These are phyloP conservation scores for Pleurotus sapidus DNA, from an alignment of 768 basidiomycete species.

Conservation along the genomic window DNA sequence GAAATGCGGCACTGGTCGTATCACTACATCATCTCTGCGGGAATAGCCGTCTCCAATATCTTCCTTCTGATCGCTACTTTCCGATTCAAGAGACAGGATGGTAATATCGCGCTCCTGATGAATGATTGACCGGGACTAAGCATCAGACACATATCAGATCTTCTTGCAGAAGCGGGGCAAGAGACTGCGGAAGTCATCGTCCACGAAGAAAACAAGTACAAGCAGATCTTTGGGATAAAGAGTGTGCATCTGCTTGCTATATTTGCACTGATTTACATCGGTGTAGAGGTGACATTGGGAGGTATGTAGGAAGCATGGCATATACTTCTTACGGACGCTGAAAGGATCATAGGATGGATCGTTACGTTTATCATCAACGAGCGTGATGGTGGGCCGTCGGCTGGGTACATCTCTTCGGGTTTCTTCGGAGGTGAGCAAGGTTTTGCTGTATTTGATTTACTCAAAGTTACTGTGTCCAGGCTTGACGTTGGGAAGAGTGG, in stretches of 20 bases:
- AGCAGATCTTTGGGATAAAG: slow-evolving; percentile 40
- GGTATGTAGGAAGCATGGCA: slow-evolving; percentile 20
- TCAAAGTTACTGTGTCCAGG: slow-evolving; percentile 19
- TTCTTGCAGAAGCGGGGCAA: slow-evolving; percentile 20
- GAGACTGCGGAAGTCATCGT: slow-evolving; percentile 20
- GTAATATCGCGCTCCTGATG: slow-evolving; percentile 13
- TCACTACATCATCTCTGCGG: slow-evolving; percentile 58
- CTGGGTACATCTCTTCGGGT: slow-evolving; percentile 45
- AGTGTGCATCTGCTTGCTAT: slow-evolving; percentile 44
- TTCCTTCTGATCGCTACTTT: slow-evolving; percentile 21
- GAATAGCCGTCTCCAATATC: slow-evolving; percentile 41
- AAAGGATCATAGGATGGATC: slow-evolving; percentile 41
- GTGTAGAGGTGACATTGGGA: slow-evolving; percentile 51
- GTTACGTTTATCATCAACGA: slow-evolving; percentile 47
- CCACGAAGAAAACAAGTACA: slow-evolving; percentile 31
- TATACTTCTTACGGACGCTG: no score
- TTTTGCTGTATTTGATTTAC: neutral
- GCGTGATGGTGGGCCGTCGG: slow-evolving; percentile 40
- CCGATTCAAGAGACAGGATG: slow-evolving; percentile 23
- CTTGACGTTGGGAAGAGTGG: slow-evolving; percentile 50
- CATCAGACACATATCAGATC: slow-evolving; percentile 4
- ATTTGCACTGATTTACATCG: slow-evolving; percentile 45
- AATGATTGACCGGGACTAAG: neutral
- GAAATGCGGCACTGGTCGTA: slow-evolving; percentile 52
- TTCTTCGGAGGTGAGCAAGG: slow-evolving; percentile 19